phyloP scores from a whole-genome alignment of 148 eudicot species.

The Spergularia bocconei region DNA sequence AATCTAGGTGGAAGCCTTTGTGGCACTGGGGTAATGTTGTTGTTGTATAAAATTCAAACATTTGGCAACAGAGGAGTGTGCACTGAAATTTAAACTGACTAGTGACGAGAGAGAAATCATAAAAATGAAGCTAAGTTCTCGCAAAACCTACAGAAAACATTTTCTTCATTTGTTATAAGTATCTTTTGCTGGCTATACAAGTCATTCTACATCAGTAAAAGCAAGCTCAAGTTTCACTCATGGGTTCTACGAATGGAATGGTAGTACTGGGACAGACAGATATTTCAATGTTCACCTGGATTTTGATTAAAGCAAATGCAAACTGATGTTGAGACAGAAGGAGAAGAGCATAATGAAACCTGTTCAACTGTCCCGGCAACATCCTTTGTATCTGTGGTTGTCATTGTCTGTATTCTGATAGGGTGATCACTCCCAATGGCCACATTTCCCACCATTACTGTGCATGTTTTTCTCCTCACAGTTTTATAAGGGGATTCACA shows the following conservation, averaged over 20 bases:
- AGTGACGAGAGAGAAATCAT: too few species aligned
- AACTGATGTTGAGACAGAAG: not conserved
- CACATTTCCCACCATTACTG: conserved; percentile 94
- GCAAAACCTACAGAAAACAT: too few species aligned
- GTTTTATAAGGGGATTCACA: conserved; percentile 84
- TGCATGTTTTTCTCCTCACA: conserved; percentile 83
- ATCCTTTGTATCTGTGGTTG: conserved; percentile 94
- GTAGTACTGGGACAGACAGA: not conserved
- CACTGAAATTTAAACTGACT: too few species aligned
- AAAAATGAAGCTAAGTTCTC: too few species aligned
- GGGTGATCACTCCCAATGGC: conserved; percentile 95
- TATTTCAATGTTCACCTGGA: not conserved
- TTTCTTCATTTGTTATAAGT: too few species aligned
- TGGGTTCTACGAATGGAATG: not conserved
- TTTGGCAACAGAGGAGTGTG: too few species aligned
- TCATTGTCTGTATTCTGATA: conserved; percentile 94
- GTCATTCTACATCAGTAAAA: not conserved
- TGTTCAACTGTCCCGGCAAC: conserved; percentile 86
- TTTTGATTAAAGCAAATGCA: not conserved
- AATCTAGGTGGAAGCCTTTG: too few species aligned
- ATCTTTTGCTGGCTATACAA: not conserved
- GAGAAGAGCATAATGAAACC: conserved; percentile 37
- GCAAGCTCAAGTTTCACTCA: not conserved
- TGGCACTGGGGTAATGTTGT: too few species aligned
- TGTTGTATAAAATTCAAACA: too few species aligned